A percentile compares a stretch with the other conserved stretches of the same genome.
phyloP scores from a whole-genome alignment of 768 basidiomycete genomes.

The Infundibulicybe gibba region DNA sequence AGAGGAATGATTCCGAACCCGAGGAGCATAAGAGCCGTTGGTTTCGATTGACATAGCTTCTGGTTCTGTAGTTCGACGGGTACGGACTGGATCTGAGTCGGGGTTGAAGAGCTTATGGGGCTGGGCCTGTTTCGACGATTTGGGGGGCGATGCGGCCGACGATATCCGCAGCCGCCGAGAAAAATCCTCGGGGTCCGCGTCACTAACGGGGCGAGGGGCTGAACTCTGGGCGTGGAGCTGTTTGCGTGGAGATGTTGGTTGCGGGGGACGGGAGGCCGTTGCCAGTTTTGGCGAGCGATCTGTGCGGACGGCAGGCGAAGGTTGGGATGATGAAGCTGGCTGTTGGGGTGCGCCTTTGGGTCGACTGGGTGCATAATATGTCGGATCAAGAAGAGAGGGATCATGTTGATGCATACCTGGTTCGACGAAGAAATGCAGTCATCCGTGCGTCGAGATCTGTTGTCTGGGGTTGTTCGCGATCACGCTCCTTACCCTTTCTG shows the following conservation, averaged over 20 bases:
- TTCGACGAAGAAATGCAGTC: conserved; percentile 62
- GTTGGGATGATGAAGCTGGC: conserved; percentile 32
- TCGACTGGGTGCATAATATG: background rate
- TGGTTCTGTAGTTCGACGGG: conserved; percentile 59
- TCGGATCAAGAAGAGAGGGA: conserved; percentile 1
- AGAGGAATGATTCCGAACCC: conserved; percentile 24
- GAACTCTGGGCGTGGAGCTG: conserved; percentile 28
- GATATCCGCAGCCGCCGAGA: conserved; percentile 70
- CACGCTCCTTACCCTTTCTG: conserved; percentile 41
- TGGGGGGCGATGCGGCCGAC: conserved; percentile 34
- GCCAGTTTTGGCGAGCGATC: conserved; percentile 25
- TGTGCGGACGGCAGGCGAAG: conserved; percentile 19
- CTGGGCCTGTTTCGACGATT: conserved; percentile 26
- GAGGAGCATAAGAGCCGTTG: conserved; percentile 46
- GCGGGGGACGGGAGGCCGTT: conserved; percentile 21
- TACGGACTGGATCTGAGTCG: conserved; percentile 61
- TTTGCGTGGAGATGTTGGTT: conserved; percentile 28
- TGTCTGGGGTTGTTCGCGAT: conserved; percentile 31
- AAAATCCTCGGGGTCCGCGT: conserved; percentile 72
- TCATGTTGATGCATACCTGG: conserved; percentile 37
- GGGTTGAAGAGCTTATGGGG: conserved; percentile 66
- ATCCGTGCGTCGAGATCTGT: conserved; percentile 56
- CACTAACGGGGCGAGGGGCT: conserved; percentile 30
- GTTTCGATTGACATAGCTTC: conserved; percentile 61
- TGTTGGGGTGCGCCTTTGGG: conserved; percentile 37